phyloP scores from a whole-genome alignment of 202 grass and related monocot species.

The Carex sylvatica region DNA sequence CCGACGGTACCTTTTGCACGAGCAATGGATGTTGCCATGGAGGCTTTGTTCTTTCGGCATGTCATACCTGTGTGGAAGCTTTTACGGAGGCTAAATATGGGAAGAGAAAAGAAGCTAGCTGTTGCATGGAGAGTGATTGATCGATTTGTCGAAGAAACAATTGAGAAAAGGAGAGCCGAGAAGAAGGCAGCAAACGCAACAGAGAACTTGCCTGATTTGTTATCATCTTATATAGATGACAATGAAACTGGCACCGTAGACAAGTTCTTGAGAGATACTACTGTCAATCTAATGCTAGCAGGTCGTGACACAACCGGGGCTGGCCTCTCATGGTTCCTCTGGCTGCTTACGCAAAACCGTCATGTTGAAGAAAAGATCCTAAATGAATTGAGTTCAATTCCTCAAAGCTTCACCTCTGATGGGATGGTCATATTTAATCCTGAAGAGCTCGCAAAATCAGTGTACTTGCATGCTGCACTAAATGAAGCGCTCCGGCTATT shows the following conservation, averaged over 20 bases:
- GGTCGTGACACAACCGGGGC: conserved; percentile 78
- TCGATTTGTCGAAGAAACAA: conserved; percentile 54
- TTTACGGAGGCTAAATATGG: conserved; percentile 32
- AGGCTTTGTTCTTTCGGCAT: conserved; percentile 52
- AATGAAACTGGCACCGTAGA: conserved; percentile 27
- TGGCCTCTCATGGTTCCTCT: conserved; percentile 80
- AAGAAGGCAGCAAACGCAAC: conserved; percentile 14
- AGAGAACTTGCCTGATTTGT: conserved; percentile 40
- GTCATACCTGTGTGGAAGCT: conserved; percentile 61
- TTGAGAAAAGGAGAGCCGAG: conserved; percentile 35
- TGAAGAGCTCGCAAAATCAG: conserved; percentile 38
- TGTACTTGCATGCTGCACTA: conserved; percentile 67
- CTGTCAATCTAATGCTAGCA: conserved; percentile 68
- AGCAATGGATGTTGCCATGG: conserved; percentile 70
- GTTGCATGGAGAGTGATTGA: conserved; percentile 48
- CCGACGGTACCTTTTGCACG: conserved; percentile 51
- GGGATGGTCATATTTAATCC: conserved; percentile 43
- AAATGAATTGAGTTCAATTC: conserved; percentile 45
- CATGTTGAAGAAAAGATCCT: conserved; percentile 38
- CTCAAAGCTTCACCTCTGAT: background rate
- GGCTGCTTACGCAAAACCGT: conserved; percentile 50
- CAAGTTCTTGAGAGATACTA: conserved; percentile 64
- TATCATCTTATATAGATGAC: conserved; percentile 70
- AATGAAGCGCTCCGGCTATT: conserved; percentile 74
- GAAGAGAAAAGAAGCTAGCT: conserved; percentile 50